Conservation (phyloP, 805 yeast genomes). For the Candida yuanshanica region DNA sequence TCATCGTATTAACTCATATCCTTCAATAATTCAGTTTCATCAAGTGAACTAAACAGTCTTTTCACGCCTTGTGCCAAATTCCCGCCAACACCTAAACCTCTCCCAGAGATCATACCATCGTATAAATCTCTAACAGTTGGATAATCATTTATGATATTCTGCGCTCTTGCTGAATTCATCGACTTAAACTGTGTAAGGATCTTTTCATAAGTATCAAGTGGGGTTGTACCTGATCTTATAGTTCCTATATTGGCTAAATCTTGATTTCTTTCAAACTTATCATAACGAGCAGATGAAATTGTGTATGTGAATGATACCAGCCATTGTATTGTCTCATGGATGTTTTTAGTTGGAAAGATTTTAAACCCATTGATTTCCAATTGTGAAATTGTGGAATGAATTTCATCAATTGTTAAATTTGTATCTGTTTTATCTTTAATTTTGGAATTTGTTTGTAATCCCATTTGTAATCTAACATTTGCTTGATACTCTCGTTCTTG, state of each 20-base stretch:
- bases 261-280: conserved; percentile 47
- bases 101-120: conserved; percentile 32
- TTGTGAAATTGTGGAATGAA: conserved; percentile 36
- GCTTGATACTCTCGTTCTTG: conserved; percentile 42
- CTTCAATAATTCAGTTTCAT: conserved; percentile 38
- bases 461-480: conserved; percentile 28
- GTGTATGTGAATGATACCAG: conserved; percentile 52
- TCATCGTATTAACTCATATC: conserved; percentile 1
- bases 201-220: conserved; percentile 40
- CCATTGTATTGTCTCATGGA: conserved; percentile 45
- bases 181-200: conserved; percentile 51
- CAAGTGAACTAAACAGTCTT: conserved; percentile 41
- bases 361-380: conserved; percentile 45
- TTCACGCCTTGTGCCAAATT: conserved; percentile 44
- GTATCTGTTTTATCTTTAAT: conserved; percentile 6
- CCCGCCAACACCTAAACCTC: conserved; percentile 39
- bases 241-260: conserved; percentile 50
- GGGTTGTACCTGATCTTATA: conserved; percentile 48
- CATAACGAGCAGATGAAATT: conserved; percentile 46
- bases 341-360: conserved; percentile 43
- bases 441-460: background rate
- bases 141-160: conserved; percentile 36
- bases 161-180: conserved; percentile 49
- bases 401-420: conserved; percentile 20
- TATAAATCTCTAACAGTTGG: conserved; percentile 30